Evolutionary conservation across 2,329 filamentous ascomycete genomes (phyloP).

Genomic region (Alternaria rosae): DNA sequence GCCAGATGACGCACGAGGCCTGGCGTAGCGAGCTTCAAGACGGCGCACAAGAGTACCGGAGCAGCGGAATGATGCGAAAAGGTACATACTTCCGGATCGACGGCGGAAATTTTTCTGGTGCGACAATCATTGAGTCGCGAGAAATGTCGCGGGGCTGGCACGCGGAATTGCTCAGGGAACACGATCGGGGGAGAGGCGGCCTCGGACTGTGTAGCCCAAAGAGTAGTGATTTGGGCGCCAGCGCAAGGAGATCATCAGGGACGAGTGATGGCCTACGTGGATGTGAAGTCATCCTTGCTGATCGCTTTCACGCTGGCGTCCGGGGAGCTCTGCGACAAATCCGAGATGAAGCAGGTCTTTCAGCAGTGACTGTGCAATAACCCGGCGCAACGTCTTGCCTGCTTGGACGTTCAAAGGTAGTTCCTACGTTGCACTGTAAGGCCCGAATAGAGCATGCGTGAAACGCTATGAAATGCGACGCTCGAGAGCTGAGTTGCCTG

Average conservation of each 20-base stretch:
- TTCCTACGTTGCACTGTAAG: slow-evolving; percentile 14
- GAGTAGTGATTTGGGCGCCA: slow-evolving; percentile 20
- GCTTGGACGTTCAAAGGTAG: slow-evolving; percentile 23
- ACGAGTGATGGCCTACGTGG: slow-evolving; percentile 16
- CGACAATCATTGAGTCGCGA: slow-evolving; percentile 26
- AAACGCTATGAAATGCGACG: slow-evolving; percentile 39
- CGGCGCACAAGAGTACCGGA: slow-evolving; percentile 25
- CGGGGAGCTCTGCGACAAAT: slow-evolving; percentile 18
- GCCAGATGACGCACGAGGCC: slow-evolving; percentile 3
- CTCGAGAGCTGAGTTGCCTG: slow-evolving; percentile 35
- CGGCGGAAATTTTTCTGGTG: slow-evolving; percentile 22
- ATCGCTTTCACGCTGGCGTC: slow-evolving; percentile 28
- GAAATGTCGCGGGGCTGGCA: slow-evolving; percentile 13
- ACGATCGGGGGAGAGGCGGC: slow-evolving; percentile 2
- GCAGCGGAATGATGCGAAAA: slow-evolving; percentile 22
- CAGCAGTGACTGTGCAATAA: slow-evolving; percentile 22
- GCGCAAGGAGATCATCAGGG: slow-evolving; percentile 28
- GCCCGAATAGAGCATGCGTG: slow-evolving; percentile 25
- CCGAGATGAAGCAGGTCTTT: slow-evolving; percentile 13
- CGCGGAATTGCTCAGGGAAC: slow-evolving; percentile 10
- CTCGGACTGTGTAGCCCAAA: slow-evolving; percentile 13
- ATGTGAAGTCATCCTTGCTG: slow-evolving; percentile 28
- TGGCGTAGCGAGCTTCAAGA: slow-evolving; percentile 14
- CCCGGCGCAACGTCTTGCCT: slow-evolving; percentile 16
- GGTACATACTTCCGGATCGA: slow-evolving; percentile 21